A percentile compares a stretch with the other conserved stretches of the same genome.
phyloP scores from a whole-genome alignment of 768 basidiomycete species.

The Rhizopogon roseolus region DNA sequence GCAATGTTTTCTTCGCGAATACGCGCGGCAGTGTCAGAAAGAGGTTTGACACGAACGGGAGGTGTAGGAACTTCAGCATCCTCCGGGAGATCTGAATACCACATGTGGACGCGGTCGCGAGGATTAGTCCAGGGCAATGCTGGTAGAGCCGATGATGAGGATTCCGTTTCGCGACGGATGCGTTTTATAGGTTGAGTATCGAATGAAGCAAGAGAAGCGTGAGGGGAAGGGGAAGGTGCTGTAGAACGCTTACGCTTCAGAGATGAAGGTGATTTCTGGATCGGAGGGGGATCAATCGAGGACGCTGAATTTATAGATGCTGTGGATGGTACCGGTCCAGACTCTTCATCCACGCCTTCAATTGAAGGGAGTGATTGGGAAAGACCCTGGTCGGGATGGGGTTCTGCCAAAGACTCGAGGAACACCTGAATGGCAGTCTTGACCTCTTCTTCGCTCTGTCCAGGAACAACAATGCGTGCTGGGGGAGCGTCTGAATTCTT shows the following conservation, averaged over 20 bases:
- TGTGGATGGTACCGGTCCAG: not conserved
- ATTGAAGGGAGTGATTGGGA: not conserved
- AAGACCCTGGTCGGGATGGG: not conserved
- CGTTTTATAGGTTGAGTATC: not conserved
- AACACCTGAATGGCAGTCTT: constrained; percentile 15
- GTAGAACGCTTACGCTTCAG: constrained; percentile 1
- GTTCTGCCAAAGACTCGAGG: constrained; percentile 14
- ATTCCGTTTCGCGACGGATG: not conserved
- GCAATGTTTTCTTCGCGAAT: constrained; percentile 10
- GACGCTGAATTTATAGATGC: not conserved
- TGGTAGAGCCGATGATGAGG: not conserved
- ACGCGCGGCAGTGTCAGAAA: not conserved
- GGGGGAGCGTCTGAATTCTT: constrained; percentile 28
- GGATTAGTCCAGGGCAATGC: not conserved
- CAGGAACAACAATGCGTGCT: constrained; percentile 32
- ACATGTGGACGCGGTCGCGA: constrained; percentile 2
- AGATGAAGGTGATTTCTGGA: not conserved
- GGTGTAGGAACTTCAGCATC: not conserved
- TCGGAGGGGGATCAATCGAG: not conserved
- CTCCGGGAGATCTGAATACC: constrained; percentile 7
- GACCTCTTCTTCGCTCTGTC: constrained; percentile 23
- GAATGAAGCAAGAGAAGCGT: not conserved
- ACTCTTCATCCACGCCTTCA: not conserved
- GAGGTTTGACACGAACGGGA: not conserved
- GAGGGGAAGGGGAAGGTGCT: not conserved